Base-by-base conservation (phyloP, 331 rosid species). In the Quercus tomentella region DNA sequence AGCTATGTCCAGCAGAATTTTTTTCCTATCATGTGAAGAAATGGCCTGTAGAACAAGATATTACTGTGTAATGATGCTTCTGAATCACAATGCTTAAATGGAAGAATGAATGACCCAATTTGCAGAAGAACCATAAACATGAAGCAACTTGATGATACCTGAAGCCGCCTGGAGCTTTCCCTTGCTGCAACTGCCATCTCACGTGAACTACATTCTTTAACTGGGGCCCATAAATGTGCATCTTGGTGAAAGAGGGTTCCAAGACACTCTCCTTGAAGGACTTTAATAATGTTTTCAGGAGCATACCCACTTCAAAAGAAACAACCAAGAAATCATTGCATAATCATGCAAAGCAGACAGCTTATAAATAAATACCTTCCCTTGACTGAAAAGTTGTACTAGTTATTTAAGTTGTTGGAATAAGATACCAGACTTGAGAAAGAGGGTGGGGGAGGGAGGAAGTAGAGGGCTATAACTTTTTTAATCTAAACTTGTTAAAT, bases 171-270 rank as follows among this genome's bases (percentile, higher is more conserved):
- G 72, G 99, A 96, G 87, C 98, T 89, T 86, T 91, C 98, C 89
- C 96, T 89, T 43, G 99, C 97, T 75, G 99, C 91, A 87, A 93
- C 88, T 87, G 99, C 99, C 98, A 96, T 96, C 63, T 88, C 94
- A 21, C 93, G 91, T 17, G 93, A 88, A 81, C 89, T 92, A 80
- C 87, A 77, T 73, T 92, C 99, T 71, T 93, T 96, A 23, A 77
- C 26, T 25, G 89, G 77, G 30, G 68, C 79, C 98, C 96, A 93
- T 76, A 83, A 82, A 82, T 90, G 91, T 5, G 98, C 98, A 88
- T 96, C 92, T 84, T 85, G 91, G 78, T 96, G 99, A 77, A 96
- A 96, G 74, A 96, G 96, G 81, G 99, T 96, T 78, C 99, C 98
- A 75, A 91, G 71, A 60, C 85, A 84, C 76, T 96, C 91, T 74